phyloP scores from a whole-genome alignment of 495 filamentous ascomycete genomes.

The Talaromyces proteolyticus region DNA sequence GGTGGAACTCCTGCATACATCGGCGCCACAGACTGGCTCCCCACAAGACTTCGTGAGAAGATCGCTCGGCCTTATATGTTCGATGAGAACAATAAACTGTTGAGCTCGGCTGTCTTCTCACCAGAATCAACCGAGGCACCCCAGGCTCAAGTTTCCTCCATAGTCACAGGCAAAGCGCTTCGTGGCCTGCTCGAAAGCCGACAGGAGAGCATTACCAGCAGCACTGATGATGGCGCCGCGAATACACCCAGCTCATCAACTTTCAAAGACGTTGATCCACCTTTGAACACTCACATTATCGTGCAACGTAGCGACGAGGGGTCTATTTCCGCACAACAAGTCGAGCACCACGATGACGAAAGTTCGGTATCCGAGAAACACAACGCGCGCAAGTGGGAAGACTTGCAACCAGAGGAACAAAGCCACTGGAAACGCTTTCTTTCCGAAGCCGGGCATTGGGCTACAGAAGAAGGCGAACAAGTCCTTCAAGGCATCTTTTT shows the following conservation, averaged over 20 bases:
- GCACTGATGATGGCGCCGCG: too few relatives aligned
- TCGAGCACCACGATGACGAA: constrained; percentile 5
- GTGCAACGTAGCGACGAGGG: constrained; percentile 1
- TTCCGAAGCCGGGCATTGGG: constrained; percentile 66
- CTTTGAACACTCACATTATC: not conserved
- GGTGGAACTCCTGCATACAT: constrained; percentile 54
- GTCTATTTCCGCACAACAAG: not conserved
- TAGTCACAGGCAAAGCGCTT: not conserved
- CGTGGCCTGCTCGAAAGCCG: not conserved
- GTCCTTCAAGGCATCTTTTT: constrained; percentile 73
- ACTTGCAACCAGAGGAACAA: constrained; percentile 52
- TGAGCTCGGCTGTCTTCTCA: not conserved
- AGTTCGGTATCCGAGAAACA: constrained; percentile 1
- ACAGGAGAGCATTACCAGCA: not conserved
- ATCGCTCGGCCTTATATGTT: constrained; percentile 24
- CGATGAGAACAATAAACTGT: constrained; percentile 2
- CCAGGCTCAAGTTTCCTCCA: not conserved
- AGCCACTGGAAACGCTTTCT: constrained; percentile 64
- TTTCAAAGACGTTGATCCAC: not conserved
- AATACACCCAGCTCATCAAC: too few relatives aligned
- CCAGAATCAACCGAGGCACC: not conserved
- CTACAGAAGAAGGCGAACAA: constrained; percentile 61
- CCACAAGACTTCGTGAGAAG: constrained; percentile 23
- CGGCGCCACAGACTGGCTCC: constrained; percentile 42
- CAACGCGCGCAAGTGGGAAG: constrained; percentile 56